Conservation (phyloP, 257 asterid species). For the Petrea volubilis region DNA sequence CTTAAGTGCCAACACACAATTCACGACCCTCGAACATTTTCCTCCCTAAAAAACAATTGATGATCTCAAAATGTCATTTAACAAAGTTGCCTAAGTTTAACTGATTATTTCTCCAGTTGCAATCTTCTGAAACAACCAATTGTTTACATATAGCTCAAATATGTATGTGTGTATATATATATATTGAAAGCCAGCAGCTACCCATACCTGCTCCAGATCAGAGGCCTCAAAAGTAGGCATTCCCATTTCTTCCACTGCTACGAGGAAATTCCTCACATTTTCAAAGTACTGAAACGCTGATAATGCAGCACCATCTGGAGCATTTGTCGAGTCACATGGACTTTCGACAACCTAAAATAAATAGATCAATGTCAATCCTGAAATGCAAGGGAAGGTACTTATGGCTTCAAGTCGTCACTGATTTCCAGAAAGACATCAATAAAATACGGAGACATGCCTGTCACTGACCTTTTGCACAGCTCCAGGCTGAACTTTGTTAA, state of each 20-base stretch:
- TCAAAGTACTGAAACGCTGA: slow-evolving; percentile 92
- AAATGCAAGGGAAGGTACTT: background rate
- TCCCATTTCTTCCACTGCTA: slow-evolving; percentile 85
- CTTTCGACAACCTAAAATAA: slow-evolving; percentile 78
- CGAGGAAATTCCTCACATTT: slow-evolving; percentile 84
- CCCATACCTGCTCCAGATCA: slow-evolving; percentile 82
- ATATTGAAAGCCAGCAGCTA: background rate
- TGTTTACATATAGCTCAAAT: background rate
- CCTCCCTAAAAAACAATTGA: slow-evolving; percentile 63
- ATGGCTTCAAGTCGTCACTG: background rate
- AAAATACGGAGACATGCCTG: background rate
- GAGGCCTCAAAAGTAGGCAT: slow-evolving; percentile 91
- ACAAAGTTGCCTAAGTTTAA: background rate
- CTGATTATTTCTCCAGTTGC: background rate
- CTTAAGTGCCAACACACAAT: slow-evolving; percentile 80
- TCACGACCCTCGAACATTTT: slow-evolving; percentile 78
- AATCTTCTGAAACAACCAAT: background rate
- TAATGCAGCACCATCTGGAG: slow-evolving; percentile 86
- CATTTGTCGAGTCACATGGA: slow-evolving; percentile 60
- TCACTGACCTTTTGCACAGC: slow-evolving; percentile 78
- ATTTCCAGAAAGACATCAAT: background rate
- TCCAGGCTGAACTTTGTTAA: slow-evolving; percentile 86
- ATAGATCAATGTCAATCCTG: slow-evolving; percentile 12
- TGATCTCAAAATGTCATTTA: slow-evolving; percentile 10
- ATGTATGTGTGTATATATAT: background rate